Base-by-base conservation (phyloP, 768 basidiomycete genomes). In the Tulasnella sp. region DNA sequence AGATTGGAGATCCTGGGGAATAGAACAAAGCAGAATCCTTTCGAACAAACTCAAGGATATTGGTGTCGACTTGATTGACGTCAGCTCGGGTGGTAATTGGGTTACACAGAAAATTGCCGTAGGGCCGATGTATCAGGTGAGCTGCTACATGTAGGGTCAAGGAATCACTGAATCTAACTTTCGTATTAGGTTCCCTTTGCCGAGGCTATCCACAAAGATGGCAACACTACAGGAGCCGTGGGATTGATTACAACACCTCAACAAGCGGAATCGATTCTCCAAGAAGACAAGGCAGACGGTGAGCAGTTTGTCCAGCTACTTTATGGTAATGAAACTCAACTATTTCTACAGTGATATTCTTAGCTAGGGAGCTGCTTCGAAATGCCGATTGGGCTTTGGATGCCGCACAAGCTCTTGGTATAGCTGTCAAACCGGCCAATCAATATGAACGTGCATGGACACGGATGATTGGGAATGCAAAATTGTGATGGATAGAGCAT, bases 1-100 rank as follows among this genome's bases (percentile, higher is more conserved):
- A 12, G 63, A 66, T 48, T 85, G 75, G 75, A 70, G 69, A 52
- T 72, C 76, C 45, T 85, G 85, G 83, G 86, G 85, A 9, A 67
- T 86, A 45, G 79, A 86, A 60, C 87, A 90, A 64, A 83, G 74
- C 61, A 78, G 69, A 28, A 59, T 78, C 29, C 70, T 79, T 27
- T 70, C 70, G 2, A 70, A 71, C 12, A 71, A 76, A 61, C 62
- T 88, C 58, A 62, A 73, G 58, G 69, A 75, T 48, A 56, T 77
- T 4, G 83, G 81, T 6, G 70, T 88, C 10, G 87, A 89, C 60
- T 66, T 92, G n/a, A 62, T 92, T 44, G 84, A 92, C 63, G 72
- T 72, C 42, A 78, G 74, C 34, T 71, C 72, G 0, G 85, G 82
- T 12, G 83, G 83, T 3, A 79, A 80, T 57, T 81, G 74, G 68